These are phyloP conservation scores for Aspergillus taichungensis DNA, from an alignment of 495 filamentous ascomycete genomes.

Conservation along the genomic window DNA sequence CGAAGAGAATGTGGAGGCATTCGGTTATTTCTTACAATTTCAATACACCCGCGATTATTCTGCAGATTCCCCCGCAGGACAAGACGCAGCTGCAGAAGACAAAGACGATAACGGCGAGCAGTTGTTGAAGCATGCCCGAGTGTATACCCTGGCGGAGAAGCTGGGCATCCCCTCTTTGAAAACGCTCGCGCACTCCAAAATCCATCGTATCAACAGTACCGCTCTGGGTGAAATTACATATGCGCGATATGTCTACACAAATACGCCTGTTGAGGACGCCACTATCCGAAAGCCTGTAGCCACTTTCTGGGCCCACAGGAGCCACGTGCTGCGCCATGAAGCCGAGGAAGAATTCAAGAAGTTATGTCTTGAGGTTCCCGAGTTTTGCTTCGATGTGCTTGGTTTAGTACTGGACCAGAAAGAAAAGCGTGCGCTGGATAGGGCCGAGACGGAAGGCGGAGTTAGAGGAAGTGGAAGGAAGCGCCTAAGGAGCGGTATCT, in stretches of 20 bases:
- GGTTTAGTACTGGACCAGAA: conserved; percentile 55
- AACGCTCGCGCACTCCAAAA: conserved; percentile 73
- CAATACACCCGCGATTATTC: conserved; percentile 91
- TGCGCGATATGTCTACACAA: conserved; percentile 80
- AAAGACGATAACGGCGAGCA: conserved; percentile 66
- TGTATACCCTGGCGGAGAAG: conserved; percentile 84
- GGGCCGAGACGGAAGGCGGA: conserved; percentile 18
- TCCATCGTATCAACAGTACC: conserved; percentile 77
- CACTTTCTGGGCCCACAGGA: conserved; percentile 80
- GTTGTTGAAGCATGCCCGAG: conserved; percentile 74
- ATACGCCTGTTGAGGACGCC: conserved; percentile 58
- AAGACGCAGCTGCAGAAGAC: conserved; percentile 49
- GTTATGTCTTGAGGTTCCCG: conserved; percentile 81
- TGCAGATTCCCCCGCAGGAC: conserved; percentile 35
- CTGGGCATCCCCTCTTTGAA: conserved; percentile 64
- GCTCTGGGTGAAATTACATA: conserved; percentile 84
- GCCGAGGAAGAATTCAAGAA: conserved; percentile 71
- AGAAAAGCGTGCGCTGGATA: conserved; percentile 41
- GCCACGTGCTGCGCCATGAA: conserved; percentile 72
- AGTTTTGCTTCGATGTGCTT: conserved; percentile 89
- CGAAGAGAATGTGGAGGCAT: conserved; percentile 67
- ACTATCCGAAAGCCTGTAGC: conserved; percentile 75
- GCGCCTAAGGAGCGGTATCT: conserved; percentile 22
- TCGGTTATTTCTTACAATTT: conserved; percentile 83
- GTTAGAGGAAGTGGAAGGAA: conserved; percentile 26